Conservation (phyloP, 1,284 basidiomycete genomes). For the Rhizopogon parksii region DNA sequence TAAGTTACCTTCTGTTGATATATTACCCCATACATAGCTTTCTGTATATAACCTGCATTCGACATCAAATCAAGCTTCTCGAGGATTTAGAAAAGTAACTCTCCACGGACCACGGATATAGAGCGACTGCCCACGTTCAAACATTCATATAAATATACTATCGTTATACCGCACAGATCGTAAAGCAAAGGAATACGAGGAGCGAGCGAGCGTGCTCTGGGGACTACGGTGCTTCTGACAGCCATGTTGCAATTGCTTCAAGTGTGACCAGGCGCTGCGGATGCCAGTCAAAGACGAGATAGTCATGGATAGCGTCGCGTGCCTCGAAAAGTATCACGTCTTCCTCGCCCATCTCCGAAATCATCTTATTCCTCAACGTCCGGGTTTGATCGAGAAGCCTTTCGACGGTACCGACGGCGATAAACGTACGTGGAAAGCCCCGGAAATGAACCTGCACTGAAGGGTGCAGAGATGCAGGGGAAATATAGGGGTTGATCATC, state of each 20-base stretch:
- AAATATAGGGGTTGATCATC: conserved; percentile 16
- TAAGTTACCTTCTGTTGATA: no score
- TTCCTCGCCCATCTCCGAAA: conserved; percentile 40
- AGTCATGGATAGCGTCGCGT: conserved; percentile 49
- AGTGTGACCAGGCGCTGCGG: conserved; percentile 39
- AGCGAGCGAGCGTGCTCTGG: neutral
- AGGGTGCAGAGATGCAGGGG: conserved; percentile 16
- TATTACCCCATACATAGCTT: no score
- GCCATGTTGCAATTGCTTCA: conserved; percentile 44
- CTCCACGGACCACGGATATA: no score
- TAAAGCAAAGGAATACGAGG: no score
- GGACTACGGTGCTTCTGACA: neutral
- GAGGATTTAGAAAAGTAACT: no score
- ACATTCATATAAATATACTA: neutral
- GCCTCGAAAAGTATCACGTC: conserved; percentile 43
- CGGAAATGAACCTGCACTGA: conserved; percentile 21
- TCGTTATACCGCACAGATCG: no score
- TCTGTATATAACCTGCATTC: no score
- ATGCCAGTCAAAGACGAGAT: conserved; percentile 40
- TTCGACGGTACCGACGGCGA: conserved; percentile 31
- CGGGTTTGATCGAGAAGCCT: conserved; percentile 28
- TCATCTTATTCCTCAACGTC: conserved; percentile 28
- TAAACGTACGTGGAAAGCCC: conserved; percentile 31
- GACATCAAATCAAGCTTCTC: no score
- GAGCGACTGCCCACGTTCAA: no score